Percentiles rank a stretch among this genome's conserved stretches.
Conservation (phyloP, 345 rosid species). For the Pistacia integerrima region DNA sequence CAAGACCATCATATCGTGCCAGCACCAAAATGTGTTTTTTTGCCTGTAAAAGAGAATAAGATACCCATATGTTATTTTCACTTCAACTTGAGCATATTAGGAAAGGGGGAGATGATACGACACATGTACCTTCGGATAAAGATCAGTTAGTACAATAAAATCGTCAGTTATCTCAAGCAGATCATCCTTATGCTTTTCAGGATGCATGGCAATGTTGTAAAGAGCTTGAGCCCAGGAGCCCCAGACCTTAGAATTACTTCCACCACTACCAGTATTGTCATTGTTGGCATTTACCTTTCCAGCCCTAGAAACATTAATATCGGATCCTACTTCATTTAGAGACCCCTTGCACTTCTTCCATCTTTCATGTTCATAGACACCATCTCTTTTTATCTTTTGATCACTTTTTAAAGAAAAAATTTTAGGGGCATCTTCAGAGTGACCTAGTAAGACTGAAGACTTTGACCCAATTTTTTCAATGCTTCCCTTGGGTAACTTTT, state of each 20-base stretch:
- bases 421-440: slow-evolving; percentile 23
- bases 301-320: slow-evolving; percentile 22
- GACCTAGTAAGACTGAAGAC: slow-evolving; percentile 20
- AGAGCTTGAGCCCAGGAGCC: slow-evolving; percentile 85
- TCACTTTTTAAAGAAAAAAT: slow-evolving; percentile 24
- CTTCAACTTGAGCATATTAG: slow-evolving; percentile 10
- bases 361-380: slow-evolving; percentile 32
- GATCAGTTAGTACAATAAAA: slow-evolving; percentile 73
- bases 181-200: slow-evolving; percentile 60
- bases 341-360: slow-evolving; percentile 60
- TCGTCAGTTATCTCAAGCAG: slow-evolving; percentile 62
- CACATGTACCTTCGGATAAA: slow-evolving; percentile 70
- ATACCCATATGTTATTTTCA: not conserved
- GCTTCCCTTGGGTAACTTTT: slow-evolving; percentile 32
- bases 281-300: slow-evolving; percentile 24
- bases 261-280: slow-evolving; percentile 29
- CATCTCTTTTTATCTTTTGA: slow-evolving; percentile 49
- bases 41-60: slow-evolving; percentile 50
- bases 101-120: not conserved
- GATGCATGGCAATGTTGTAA: slow-evolving; percentile 67
- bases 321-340: slow-evolving; percentile 28
- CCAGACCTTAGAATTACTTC: slow-evolving; percentile 48
- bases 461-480: slow-evolving; percentile 20
- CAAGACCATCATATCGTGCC: slow-evolving; percentile 61
- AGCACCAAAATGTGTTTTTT: slow-evolving; percentile 71